Evolutionary conservation across 495 filamentous ascomycete genomes (phyloP), one percentile per base, ranked within the genome.

Genomic region (Aspergillus incahuasiensis): DNA sequence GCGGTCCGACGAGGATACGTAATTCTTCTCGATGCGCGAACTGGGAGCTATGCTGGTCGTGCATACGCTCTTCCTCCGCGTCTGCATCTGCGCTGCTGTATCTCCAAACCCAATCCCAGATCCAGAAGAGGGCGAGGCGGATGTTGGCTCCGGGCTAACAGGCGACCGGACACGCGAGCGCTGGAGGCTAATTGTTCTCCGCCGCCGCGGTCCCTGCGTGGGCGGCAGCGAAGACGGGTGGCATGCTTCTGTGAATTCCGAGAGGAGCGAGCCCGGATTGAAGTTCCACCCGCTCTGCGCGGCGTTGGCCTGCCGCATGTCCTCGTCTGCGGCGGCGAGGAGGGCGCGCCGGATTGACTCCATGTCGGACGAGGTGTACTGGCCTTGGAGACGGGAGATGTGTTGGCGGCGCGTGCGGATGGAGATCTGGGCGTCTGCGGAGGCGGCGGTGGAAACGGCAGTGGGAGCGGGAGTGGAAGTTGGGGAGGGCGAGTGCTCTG

Each of bases 141-240:
- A 50, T 15, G 22, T 21, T 11, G 57, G 1, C 9, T 60, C 56
- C 19, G 60, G 51, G 9, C 30, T 55, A n/a, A 54, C 43, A 2
- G 50, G 51, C 7, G 58, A 54, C 4, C 62, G 59, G n/a, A 71
- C 67, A 9, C 71, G 64, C 25, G 63, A 67, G 5, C 71, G 54
- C 19, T 67, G 60, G 21, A 65, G 41, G 19, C 63, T 64, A 20
- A 61, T 21, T 28, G 70, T 61, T 41, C 67, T 49, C 39, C 68
- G 54, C 9, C 68, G 63, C 11, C 72, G 69, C 3, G 69, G 12
- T 35, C 32, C 72, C 8, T 63, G 56, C 32, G 70, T 64, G 21
- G 67, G 70, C 6, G 75, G 72, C 13, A 78, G 58, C 19, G 71
- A 74, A 47, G 72, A 76, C 7, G 75, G 75, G 52, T 78, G 75